Conservation (phyloP, 1,139 yeast species). For the Yamadazyma jaroonii region DNA sequence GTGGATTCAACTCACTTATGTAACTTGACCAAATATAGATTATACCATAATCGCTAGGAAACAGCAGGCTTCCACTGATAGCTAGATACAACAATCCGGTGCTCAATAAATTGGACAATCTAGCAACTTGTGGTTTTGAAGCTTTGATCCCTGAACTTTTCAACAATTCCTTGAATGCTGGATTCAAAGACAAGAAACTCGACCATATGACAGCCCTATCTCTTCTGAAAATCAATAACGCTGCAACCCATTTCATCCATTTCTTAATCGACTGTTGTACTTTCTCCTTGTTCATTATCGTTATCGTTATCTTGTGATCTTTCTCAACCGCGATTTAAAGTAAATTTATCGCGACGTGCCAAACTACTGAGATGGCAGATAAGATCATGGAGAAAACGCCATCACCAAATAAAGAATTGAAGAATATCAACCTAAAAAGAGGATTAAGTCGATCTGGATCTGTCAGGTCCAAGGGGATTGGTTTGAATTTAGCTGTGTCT, state of each 20-base stretch:
- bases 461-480: slow-evolving; percentile 26
- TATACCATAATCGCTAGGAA: slow-evolving; percentile 41
- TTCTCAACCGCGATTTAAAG: slow-evolving; percentile 1
- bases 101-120: slow-evolving; percentile 21
- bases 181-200: slow-evolving; percentile 33
- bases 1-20: slow-evolving; percentile 34
- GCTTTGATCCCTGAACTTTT: not conserved
- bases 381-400: slow-evolving; percentile 7
- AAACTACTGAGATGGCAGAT: not conserved
- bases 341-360: slow-evolving; percentile 3
- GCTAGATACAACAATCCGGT: slow-evolving; percentile 32
- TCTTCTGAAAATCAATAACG: slow-evolving; percentile 23
- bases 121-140: not conserved
- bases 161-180: slow-evolving; percentile 20
- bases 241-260: slow-evolving; percentile 32
- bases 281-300: not conserved
- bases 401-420: slow-evolving; percentile 8
- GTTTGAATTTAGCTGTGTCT: slow-evolving; percentile 31
- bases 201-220: slow-evolving; percentile 31
- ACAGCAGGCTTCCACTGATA: slow-evolving; percentile 20
- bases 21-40: slow-evolving; percentile 36
- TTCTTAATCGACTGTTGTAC: slow-evolving; percentile 12
- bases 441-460: slow-evolving; percentile 10
- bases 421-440: slow-evolving; percentile 7
- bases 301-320: slow-evolving; percentile 1